phyloP scores from a whole-genome alignment of 2,329 filamentous ascomycete genomes.

The Fusarium robinianum region DNA sequence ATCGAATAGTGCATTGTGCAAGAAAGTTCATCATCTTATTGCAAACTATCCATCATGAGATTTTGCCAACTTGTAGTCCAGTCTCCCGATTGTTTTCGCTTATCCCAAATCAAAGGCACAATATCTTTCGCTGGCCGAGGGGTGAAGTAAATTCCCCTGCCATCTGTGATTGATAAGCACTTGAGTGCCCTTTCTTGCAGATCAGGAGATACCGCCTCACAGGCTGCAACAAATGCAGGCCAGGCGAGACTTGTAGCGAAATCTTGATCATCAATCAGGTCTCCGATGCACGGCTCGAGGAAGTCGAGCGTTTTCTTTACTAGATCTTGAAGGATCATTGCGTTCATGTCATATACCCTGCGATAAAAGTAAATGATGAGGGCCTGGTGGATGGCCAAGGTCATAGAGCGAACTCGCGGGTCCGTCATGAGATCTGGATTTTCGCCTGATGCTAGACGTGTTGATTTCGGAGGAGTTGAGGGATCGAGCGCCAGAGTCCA shows the following conservation, averaged over 20 bases:
- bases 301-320: conserved; percentile 45
- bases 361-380: conserved; percentile 53
- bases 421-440: conserved; percentile 27
- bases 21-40: not conserved
- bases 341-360: conserved; percentile 44
- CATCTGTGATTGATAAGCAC: conserved; percentile 35
- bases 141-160: conserved; percentile 36
- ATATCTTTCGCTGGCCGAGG: conserved; percentile 36
- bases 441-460: not conserved
- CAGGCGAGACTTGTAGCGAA: conserved; percentile 47
- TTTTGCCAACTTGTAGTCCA: conserved; percentile 40
- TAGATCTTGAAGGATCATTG: conserved; percentile 46
- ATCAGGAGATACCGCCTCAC: conserved; percentile 45
- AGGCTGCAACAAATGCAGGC: conserved; percentile 50
- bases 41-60: conserved; percentile 18
- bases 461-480: conserved; percentile 12
- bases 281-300: conserved; percentile 41
- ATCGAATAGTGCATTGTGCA: not conserved
- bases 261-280: conserved; percentile 42
- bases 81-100: conserved; percentile 34
- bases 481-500: conserved; percentile 29
- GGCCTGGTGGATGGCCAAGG: conserved; percentile 47
- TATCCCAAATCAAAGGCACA: conserved; percentile 38
- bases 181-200: conserved; percentile 39
- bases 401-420: conserved; percentile 28